phyloP scores from a whole-genome alignment of 352 stramenopile species.

The Aphanomyces cochlioides region DNA sequence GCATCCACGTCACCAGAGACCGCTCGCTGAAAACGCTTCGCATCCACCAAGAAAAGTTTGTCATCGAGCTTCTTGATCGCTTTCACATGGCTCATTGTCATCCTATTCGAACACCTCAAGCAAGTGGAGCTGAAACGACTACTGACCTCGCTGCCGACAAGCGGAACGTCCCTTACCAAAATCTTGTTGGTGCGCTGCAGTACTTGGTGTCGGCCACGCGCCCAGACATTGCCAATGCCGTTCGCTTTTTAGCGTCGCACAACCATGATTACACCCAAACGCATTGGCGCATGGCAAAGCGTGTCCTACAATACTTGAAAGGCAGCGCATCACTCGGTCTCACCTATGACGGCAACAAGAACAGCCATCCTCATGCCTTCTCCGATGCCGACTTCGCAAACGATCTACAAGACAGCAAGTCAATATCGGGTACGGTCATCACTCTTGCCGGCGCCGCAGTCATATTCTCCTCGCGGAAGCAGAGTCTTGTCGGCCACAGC shows the following conservation, averaged over 20 bases:
- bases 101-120: background rate
- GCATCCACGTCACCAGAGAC: background rate
- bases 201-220: no score
- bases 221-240: no score
- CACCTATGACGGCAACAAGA: background rate
- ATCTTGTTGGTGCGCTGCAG: background rate
- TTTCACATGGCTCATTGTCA: background rate
- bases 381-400: background rate
- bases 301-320: slow-evolving; percentile 5
- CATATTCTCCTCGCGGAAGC: no score
- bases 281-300: slow-evolving; percentile 8
- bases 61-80: background rate
- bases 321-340: background rate
- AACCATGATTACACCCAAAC: background rate
- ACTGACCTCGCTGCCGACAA: no score
- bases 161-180: no score
- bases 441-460: no score
- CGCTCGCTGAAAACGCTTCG: background rate
- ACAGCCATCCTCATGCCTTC: background rate
- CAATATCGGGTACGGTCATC: no score
- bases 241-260: no score
- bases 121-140: no score
- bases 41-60: background rate
- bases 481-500: no score
- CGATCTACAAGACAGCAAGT: background rate